These are phyloP conservation scores for Anisodus tanguticus DNA, from an alignment of 257 asterid genomes.

Conservation along the genomic window DNA sequence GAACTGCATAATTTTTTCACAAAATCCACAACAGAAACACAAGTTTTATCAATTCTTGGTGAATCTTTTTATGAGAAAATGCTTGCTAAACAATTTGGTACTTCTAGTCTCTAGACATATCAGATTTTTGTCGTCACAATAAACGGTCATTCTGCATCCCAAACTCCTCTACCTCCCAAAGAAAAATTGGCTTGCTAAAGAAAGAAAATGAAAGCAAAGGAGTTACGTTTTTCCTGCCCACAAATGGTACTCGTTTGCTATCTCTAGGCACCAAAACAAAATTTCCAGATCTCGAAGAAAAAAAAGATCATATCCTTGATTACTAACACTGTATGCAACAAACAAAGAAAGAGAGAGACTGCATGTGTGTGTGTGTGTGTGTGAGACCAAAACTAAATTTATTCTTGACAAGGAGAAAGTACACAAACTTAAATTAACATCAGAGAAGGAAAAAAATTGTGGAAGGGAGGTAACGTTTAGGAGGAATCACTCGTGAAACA, in stretches of 20 bases:
- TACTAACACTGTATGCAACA: background rate
- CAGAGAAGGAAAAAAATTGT: background rate
- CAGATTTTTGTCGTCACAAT: background rate
- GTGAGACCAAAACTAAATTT: background rate
- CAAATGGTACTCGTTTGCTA: conserved; percentile 7
- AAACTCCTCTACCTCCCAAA: background rate
- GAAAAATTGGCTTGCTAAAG: background rate
- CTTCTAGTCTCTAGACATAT: conserved; percentile 3
- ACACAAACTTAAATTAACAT: conserved; percentile 2
- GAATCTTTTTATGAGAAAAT: background rate
- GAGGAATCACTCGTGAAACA: background rate
- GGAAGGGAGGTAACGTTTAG: background rate
- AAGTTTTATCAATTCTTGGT: background rate
- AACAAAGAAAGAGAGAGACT: background rate
- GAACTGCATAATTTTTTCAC: background rate
- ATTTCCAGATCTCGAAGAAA: background rate
- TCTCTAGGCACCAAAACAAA: conserved; percentile 2
- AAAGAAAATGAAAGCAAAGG: conserved; percentile 7
- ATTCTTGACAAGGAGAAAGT: background rate
- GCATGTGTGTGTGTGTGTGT: background rate
- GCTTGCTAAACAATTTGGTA: background rate
- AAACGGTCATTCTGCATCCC: background rate
- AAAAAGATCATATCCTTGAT: background rate
- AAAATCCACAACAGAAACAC: background rate
- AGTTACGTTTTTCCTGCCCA: background rate